Evolutionary conservation across 495 filamentous ascomycete genomes (phyloP).

Genomic region (Xylaria grammica): DNA sequence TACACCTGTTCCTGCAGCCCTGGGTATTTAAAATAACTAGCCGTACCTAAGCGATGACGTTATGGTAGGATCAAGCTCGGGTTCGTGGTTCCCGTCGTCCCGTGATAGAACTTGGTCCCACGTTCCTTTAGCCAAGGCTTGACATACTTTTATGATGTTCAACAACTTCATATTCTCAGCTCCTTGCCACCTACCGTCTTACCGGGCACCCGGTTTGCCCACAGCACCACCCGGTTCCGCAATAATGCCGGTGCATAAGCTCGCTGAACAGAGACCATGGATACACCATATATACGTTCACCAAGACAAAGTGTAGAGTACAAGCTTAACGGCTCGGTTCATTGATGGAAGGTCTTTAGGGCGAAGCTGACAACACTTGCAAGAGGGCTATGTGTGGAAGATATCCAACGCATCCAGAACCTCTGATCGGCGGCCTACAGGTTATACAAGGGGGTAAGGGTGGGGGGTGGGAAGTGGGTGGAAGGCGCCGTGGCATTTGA

Average conservation of each 20-base stretch:
- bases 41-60: not conserved
- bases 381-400: not conserved
- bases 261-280: not conserved
- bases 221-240: slow-evolving; percentile 8
- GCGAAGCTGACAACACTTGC: not conserved
- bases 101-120: not conserved
- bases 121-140: not conserved
- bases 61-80: not conserved
- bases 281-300: not conserved
- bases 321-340: not conserved
- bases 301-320: not conserved
- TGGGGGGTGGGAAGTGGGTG: not conserved
- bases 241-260: slow-evolving; percentile 1
- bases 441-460: not conserved
- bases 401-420: slow-evolving; percentile 12
- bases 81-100: not conserved
- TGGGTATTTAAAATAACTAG: not conserved
- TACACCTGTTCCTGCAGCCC: slow-evolving; percentile 16
- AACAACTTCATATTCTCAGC: slow-evolving; percentile 8
- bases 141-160: not conserved
- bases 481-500: slow-evolving; percentile 17
- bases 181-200: not conserved
- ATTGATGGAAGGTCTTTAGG: not conserved
- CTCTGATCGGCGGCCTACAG: slow-evolving; percentile 16
- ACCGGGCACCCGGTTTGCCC: slow-evolving; percentile 4